phyloP scores from a whole-genome alignment of 129 eudicot species.

The Flaveria bidentis region DNA sequence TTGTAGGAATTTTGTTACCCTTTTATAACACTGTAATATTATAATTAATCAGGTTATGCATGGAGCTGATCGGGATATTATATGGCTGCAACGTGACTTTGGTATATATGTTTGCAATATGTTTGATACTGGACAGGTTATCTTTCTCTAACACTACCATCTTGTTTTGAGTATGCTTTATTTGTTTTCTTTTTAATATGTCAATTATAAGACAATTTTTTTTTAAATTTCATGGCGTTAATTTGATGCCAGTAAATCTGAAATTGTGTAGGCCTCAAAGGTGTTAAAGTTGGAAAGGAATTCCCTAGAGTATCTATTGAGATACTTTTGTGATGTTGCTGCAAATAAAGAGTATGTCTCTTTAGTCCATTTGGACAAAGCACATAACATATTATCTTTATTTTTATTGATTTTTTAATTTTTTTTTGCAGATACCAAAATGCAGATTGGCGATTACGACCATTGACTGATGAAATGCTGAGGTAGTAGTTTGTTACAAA shows the following conservation, averaged over 20 bases:
- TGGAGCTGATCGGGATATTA: conserved; percentile 94
- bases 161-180: not conserved
- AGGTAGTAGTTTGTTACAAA: conserved; percentile 44
- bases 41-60: conserved; percentile 71
- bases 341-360: conserved; percentile 87
- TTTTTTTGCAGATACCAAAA: conserved; percentile 76
- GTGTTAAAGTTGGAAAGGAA: conserved; percentile 81
- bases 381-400: not conserved
- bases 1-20: not conserved
- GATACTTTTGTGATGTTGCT: conserved; percentile 73
- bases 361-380: conserved; percentile 1
- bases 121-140: conserved; percentile 98
- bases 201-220: not conserved
- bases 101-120: conserved; percentile 72
- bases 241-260: conserved; percentile 18
- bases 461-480: conserved; percentile 81
- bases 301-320: conserved; percentile 76
- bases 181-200: not conserved
- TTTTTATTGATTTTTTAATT: not conserved
- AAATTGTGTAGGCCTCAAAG: conserved; percentile 68
- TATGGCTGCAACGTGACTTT: conserved; percentile 93
- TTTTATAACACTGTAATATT: conserved; percentile 1
- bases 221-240: not conserved
- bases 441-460: conserved; percentile 98
- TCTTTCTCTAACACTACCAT: not conserved